Evolutionary conservation across 108 stramenopile genomes (phyloP), one percentile per base, ranked within the genome.

Genomic region (Fragilariopsis cylindrus): DNA sequence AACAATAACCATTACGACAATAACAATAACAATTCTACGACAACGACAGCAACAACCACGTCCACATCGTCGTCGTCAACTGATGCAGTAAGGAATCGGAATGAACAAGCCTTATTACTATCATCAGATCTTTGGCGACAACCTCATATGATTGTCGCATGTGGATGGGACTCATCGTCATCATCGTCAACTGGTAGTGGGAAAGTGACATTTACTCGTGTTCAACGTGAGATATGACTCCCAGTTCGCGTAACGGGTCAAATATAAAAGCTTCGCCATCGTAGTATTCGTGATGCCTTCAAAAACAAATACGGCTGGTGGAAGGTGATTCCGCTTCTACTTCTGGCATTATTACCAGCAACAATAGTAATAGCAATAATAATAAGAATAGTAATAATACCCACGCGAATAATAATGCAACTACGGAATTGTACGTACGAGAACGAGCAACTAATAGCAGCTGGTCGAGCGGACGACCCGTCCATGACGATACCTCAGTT

Each of bases 111-210:
- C 18, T 19, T 44, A 16, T 49, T 80, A 2, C 50, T 80, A 3
- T 60, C 48, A 15, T 74, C 73, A 5, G 79, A 80, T 71, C 60
- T 80, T 4, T 80, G 79, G 79, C 67, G 60, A 43, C 79, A 80
- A 47, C 79, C 79, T 5, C 70, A 75, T 63, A 44, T 57, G n/a
- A 65, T 80, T 39, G 44, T 80, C 53, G 79, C 79, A 5, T 11
- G 40, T 11, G 79, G 79, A 58, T 75, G 56, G 52, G 18, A n/a
- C 42, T n/a, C n/a, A n/a, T 58, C 57, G 7, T 8, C 54, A 55
- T 55, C 54, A 55, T 18, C 54, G 19, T 55, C 54, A 55, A 4
- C 0, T 21, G 41, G 55, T 3, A 43, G 57, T 56, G 78, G 73
- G 21, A 73, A 66, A 46, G 62, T 79, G 3, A 67, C 72, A 5